Evolutionary conservation across 2,329 filamentous ascomycete genomes (phyloP).

Genomic region (Diaporthe eres): DNA sequence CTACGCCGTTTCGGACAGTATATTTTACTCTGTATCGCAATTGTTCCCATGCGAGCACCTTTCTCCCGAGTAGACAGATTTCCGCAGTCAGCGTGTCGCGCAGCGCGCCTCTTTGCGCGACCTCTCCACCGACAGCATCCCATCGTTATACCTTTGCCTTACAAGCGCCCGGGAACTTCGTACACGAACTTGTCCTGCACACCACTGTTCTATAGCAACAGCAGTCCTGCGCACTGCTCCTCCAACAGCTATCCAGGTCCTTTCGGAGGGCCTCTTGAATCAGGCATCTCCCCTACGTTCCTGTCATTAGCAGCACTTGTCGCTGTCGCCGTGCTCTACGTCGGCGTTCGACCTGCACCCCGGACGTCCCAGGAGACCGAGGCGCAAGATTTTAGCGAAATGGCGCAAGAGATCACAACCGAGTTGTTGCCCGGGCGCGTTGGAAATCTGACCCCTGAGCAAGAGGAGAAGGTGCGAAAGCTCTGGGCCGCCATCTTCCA

Average conservation of each 20-base stretch:
- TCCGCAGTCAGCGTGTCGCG: constrained; percentile 23
- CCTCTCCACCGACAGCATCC: neutral
- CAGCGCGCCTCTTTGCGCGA: constrained; percentile 20
- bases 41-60: constrained; percentile 37
- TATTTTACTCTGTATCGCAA: neutral
- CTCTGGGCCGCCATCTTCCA: constrained; percentile 85
- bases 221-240: neutral
- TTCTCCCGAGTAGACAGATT: constrained; percentile 21
- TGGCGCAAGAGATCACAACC: constrained; percentile 45
- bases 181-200: neutral
- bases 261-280: constrained; percentile 28
- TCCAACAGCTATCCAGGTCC: neutral
- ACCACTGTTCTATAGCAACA: neutral
- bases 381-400: constrained; percentile 28
- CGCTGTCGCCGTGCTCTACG: constrained; percentile 24
- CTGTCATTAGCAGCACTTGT: constrained; percentile 31
- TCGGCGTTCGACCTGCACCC: neutral
- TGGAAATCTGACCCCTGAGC: constrained; percentile 88
- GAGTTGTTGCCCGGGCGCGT: constrained; percentile 77
- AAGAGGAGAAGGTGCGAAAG: constrained; percentile 89
- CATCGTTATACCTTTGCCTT: neutral
- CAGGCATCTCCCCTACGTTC: constrained; percentile 29
- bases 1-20: constrained; percentile 15
- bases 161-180: neutral
- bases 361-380: constrained; percentile 12